Evolutionary conservation across 192 early-diverging fungal species (phyloP), one percentile per base, ranked within the genome.

Genomic region (Coemansia sp.): DNA sequence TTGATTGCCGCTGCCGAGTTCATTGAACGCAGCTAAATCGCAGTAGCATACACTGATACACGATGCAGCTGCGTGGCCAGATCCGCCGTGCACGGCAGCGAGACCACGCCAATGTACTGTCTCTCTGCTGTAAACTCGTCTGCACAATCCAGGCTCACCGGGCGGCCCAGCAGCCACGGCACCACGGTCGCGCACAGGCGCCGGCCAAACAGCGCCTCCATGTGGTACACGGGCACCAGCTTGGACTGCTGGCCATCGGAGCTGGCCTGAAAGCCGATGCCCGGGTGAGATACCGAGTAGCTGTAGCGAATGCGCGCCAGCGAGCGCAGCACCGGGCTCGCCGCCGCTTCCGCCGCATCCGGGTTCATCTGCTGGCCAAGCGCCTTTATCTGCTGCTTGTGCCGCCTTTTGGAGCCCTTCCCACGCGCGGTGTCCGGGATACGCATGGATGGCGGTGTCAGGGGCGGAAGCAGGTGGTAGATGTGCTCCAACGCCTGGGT

Each of bases 11-110:
- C n/a, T n/a, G n/a, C n/a, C n/a, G n/a, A n/a, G n/a, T n/a, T n/a
- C n/a, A n/a, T n/a, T n/a, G n/a, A n/a, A n/a, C n/a, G n/a, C n/a
- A n/a, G n/a, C n/a, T n/a, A n/a, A n/a, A n/a, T n/a, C n/a, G n/a
- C n/a, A n/a, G n/a, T n/a, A n/a, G n/a, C n/a, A n/a, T n/a, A n/a
- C n/a, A n/a, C n/a, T n/a, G n/a, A n/a, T n/a, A n/a, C n/a, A 4
- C 72, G 50, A 12, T 75, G 38, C 29, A 75, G 31, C 43, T 68
- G 64, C 0, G 65, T 48, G 8, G 65, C 64, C 17, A 75, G 57
- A 1, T 64, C 57, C 2, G 39, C 49, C 1, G 72, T 75, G 34
- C 72, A 68, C 12, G 72, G 72, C 53, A 75, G 46, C 0, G 61
- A 57, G 8, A 68, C 72, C 2, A 75, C 20, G 28, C 72, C 72